Percentiles rank a stretch among this genome's conserved stretches.
phyloP scores from a whole-genome alignment of 768 basidiomycete genomes.

The Suillus occidentalis region DNA sequence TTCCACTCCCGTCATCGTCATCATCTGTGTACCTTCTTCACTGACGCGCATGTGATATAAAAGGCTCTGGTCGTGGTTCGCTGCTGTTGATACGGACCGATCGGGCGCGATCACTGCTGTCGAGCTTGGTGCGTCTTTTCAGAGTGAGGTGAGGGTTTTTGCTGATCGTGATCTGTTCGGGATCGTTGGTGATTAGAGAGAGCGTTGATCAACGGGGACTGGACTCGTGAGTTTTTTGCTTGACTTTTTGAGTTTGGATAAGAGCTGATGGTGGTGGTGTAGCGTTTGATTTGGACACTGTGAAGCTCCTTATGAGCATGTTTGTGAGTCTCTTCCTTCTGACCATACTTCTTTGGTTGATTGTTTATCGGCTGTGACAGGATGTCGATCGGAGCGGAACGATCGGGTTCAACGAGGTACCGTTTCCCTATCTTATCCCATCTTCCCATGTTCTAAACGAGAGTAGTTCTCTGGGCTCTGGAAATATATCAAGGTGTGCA shows the following conservation, averaged over 20 bases:
- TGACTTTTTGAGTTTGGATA: not conserved
- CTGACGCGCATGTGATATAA: slow-evolving; percentile 1
- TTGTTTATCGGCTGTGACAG: slow-evolving; percentile 24
- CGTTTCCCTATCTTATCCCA: slow-evolving; percentile 10
- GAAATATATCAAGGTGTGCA: slow-evolving; percentile 70
- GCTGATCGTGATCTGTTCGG: not conserved
- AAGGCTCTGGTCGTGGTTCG: slow-evolving; percentile 77
- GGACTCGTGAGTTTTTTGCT: slow-evolving; percentile 58
- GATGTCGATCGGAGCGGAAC: slow-evolving; percentile 77
- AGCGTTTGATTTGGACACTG: slow-evolving; percentile 87
- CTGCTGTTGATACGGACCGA: slow-evolving; percentile 64
- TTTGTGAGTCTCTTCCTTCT: slow-evolving; percentile 54
- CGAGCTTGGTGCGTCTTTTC: slow-evolving; percentile 60
- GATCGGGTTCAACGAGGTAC: slow-evolving; percentile 76
- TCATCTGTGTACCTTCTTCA: not conserved
- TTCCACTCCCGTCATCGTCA: not conserved
- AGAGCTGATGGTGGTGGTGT: not conserved
- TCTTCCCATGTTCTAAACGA: slow-evolving; percentile 14
- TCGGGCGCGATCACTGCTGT: slow-evolving; percentile 63
- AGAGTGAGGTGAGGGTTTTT: not conserved
- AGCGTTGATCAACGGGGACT: slow-evolving; percentile 63
- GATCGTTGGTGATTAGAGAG: slow-evolving; percentile 33
- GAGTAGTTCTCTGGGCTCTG: slow-evolving; percentile 70
- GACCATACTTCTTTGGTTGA: not conserved
- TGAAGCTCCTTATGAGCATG: slow-evolving; percentile 78